Conservation (phyloP, 2,329 filamentous ascomycete species). For the Parastagonospora nodorum region DNA sequence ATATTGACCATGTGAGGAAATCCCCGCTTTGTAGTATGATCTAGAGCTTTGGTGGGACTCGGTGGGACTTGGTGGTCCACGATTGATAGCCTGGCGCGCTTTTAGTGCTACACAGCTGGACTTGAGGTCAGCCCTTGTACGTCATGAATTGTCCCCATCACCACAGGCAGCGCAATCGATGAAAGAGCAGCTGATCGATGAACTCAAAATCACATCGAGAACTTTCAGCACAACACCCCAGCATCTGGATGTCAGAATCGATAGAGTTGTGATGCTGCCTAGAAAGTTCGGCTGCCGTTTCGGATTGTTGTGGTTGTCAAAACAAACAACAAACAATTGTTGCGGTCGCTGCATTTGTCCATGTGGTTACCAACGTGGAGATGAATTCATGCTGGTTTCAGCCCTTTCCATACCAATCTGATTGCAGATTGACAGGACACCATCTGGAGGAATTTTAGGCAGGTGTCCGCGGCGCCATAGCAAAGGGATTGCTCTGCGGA, state of each 20-base stretch:
- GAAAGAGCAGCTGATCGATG: too few species aligned
- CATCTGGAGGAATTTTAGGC: background rate
- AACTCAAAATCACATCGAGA: too few species aligned
- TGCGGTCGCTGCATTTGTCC: background rate
- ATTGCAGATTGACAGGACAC: background rate
- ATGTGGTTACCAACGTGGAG: background rate
- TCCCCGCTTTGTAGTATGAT: background rate
- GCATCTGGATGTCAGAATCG: background rate
- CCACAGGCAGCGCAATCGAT: too few species aligned
- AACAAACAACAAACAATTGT: slow-evolving; percentile 3
- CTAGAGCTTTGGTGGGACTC: background rate
- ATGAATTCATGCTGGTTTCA: slow-evolving; percentile 3
- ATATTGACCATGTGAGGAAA: background rate
- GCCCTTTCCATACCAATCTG: background rate
- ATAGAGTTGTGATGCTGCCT: background rate
- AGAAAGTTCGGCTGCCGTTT: background rate
- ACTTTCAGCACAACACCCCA: background rate
- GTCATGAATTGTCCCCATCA: too few species aligned
- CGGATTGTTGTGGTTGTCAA: background rate
- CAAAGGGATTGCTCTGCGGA: background rate
- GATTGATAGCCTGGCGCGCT: too few species aligned
- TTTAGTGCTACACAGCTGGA: too few species aligned
- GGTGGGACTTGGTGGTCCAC: too few species aligned
- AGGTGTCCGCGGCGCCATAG: background rate
- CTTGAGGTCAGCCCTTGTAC: too few species aligned